Base-by-base conservation (phyloP, 768 basidiomycete genomes). In the Epithele typhae region DNA sequence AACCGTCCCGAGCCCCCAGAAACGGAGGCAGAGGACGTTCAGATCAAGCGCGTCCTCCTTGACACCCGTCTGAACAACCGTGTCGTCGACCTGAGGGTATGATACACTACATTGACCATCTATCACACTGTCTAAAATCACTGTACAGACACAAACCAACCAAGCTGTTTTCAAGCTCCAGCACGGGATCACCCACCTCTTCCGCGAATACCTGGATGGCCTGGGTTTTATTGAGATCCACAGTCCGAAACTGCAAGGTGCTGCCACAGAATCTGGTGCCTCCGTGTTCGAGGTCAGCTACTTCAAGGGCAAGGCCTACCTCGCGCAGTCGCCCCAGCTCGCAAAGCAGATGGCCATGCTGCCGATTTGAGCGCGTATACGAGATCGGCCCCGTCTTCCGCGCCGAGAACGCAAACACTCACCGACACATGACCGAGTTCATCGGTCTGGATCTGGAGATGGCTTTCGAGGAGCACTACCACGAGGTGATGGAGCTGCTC, bases 311-410 rank as follows among this genome's bases (percentile, higher is more conserved):
- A 78, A 67, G 55, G 96, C 96, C 2, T 99, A 77, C 73, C 78
- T 99, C 33, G 96, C 96, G 17, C 96, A 99, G 66, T 93, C 90
- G 32, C 96, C 96, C 33, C 96, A 99, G 63, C 75, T 98, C 14
- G 91, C 93, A 41, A 99, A 99, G 68, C 96, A 99, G 69, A 99
- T 99, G 96, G 90, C 88, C 50, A 98, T 99, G 92, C 96, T 25
- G 93, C 92, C 44, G 96, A 98, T 69, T 93, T 62, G 96, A 98
- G 66, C 81, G 92, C 25, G 96, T 99, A 7, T 99, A 94, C 68
- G 96, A 99, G 69, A 92, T 99, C 51, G 96, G 84, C 0, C 82
- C 86, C 46, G 95, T 98, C 45, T 98, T 98, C 75, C 91, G 96
- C 52, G 96, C 96, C 14, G 96, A 98, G 68, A 82, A 98, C 66